Base-by-base conservation (phyloP, 176 grass and related monocot species). In the Microstegium vimineum region DNA sequence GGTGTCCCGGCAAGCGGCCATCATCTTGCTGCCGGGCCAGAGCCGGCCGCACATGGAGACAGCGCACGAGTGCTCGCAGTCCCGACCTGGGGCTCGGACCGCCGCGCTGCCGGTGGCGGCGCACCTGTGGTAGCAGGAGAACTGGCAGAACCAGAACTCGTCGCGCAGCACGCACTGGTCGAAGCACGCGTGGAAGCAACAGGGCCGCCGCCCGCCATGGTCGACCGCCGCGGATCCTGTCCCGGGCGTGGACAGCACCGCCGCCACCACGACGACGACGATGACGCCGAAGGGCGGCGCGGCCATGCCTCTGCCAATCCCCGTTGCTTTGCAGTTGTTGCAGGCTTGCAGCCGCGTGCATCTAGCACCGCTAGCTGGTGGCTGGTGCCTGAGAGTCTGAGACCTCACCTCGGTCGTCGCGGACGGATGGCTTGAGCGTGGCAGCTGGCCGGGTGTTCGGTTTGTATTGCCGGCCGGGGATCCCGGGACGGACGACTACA, bases 141-240 rank as follows among this genome's bases (percentile, higher is more conserved):
- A 60, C 73, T 87, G 79, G 79, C 86, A 87, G 79, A 87, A 87
- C 73, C 73, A 77, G 73, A 82, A 87, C 40, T 87, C 79, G 22
- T 82, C 73, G 41, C 73, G 79, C 25, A 41, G 73, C 54, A 87
- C 54, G 86, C 86, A 87, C 79, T 87, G 86, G 73, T 87, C 79
- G 65, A 82, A 87, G 79, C 86, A 87, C 40, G 73, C 79, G 54
- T 62, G 12, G 86, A 87, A 87, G 86, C 86, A 87, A 8, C 63
- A 65, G 2, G 79, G 72, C 4, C 60, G n/a, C n/a, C n/a, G 66
- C 34, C 9, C 59, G 41, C 66, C 73, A 10, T 13, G 45, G 4
- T 56, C 61, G 18, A 1, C 61, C 40, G 46, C 64, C 31, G 12
- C 22, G 18, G 28, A 7, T 1, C 20, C 62, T 22, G 20, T 43